These are phyloP conservation scores for Celoporthe dispersa DNA, from an alignment of 2,329 filamentous ascomycete genomes.

Conservation along the genomic window DNA sequence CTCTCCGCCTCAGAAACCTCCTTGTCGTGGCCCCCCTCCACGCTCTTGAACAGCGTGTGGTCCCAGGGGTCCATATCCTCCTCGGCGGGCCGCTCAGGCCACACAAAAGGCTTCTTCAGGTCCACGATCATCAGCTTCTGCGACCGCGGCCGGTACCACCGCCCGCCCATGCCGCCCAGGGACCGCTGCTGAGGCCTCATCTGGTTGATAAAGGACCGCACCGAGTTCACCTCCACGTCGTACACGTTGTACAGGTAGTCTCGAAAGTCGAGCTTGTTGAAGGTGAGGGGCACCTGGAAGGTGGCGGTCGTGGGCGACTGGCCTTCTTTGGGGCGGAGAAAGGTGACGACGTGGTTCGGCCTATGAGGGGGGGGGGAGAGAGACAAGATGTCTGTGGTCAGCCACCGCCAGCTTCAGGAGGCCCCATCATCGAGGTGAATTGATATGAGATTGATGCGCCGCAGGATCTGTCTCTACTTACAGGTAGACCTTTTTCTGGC, in stretches of 20 bases:
- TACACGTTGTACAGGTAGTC: constrained; percentile 93
- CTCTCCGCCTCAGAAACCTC: not conserved
- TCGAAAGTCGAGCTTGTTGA: constrained; percentile 95
- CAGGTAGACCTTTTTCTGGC: constrained; percentile 61
- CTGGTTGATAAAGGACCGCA: constrained; percentile 82
- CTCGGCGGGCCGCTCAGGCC: constrained; percentile 69
- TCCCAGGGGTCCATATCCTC: constrained; percentile 66
- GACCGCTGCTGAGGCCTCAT: constrained; percentile 62
- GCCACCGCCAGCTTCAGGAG: not conserved
- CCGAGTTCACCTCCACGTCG: constrained; percentile 69
- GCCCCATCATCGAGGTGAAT: not conserved
- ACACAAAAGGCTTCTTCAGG: constrained; percentile 84
- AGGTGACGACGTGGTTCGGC: constrained; percentile 78
- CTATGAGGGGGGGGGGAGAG: constrained; percentile 48
- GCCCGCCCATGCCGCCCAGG: constrained; percentile 50
- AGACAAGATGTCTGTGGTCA: constrained; percentile 1
- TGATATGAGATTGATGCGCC: not conserved
- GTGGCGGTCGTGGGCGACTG: constrained; percentile 81
- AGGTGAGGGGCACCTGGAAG: constrained; percentile 87
- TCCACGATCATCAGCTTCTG: constrained; percentile 96
- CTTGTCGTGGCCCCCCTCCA: constrained; percentile 53
- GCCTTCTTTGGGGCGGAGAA: constrained; percentile 71
- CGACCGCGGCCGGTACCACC: constrained; percentile 70
- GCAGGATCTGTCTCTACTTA: constrained; percentile 40
- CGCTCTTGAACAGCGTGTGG: constrained; percentile 59